Evolutionary conservation across 2,329 filamentous ascomycete genomes (phyloP), one percentile per base, ranked within the genome.

Genomic region (Fusarium sp.): DNA sequence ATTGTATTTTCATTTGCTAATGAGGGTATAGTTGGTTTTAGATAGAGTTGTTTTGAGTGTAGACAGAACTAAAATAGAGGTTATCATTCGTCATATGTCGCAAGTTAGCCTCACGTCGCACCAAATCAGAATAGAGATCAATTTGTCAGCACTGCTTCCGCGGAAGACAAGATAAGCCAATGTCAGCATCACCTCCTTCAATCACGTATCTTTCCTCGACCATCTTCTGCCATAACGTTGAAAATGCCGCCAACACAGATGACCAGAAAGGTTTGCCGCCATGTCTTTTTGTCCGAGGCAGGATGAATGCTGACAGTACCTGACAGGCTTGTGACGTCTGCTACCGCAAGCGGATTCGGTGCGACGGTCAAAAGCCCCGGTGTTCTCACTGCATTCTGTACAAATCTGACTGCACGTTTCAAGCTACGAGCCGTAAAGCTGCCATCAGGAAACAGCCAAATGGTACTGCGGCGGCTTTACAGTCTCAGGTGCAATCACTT

Each of bases 321-420:
- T 26, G 2, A n/a, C 2, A 74, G 71, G 68, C 72, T 1, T 74
- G 72, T 26, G 72, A 74, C 12, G 38, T 74, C 5, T 74, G 72
- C 36, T 74, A 74, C 24, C 33, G 35, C 14, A 72, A 61, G 33
- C 69, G 65, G 20, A 74, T 74, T 22, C 65, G 71, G 30, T 74
- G 72, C 15, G 71, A 74, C 24, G 56, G 44, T 0, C 36, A 66
- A 7, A 64, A 60, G 8, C 72, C 71, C 3, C 56, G 68, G 3
- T 74, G 72, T 15, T 65, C 69, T 1, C 44, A 70, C 10, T 75
- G 71, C 30, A 16, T 55, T 3, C 2, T 70, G 3, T 57, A 75
- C 13, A 26, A 60, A 4, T 55, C 44, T 0, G 39, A 50, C 2
- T 75, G 72, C 10, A 63, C 69, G 1, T 62, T 47, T 3, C 28